phyloP scores from a whole-genome alignment of 352 stramenopile genomes.

The Elongisporangium undulatum region DNA sequence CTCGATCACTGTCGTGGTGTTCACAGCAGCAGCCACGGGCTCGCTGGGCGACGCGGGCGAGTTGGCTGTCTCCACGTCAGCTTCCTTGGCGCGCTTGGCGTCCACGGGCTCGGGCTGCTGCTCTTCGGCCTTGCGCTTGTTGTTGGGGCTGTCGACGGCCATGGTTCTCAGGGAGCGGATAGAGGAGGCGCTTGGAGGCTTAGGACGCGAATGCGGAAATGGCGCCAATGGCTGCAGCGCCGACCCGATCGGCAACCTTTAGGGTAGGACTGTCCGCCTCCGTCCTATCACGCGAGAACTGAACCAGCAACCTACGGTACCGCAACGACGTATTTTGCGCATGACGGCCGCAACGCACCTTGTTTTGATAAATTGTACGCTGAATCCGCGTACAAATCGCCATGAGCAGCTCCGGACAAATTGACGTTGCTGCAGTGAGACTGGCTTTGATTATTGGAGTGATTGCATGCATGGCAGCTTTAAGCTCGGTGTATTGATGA shows the following conservation, averaged over 20 bases:
- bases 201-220: neutral
- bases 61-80: neutral
- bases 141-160: neutral
- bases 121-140: neutral
- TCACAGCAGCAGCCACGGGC: neutral
- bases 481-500: neutral
- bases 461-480: neutral
- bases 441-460: neutral
- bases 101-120: neutral
- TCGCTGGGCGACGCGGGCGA: neutral
- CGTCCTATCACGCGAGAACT: neutral
- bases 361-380: neutral
- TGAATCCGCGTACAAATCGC: too few species aligned
- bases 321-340: neutral
- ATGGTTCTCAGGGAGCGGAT: neutral
- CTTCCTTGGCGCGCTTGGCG: neutral
- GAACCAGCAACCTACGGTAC: neutral
- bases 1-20: conserved; percentile 16
- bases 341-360: neutral
- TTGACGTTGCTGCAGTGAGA: too few species aligned
- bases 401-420: too few species aligned
- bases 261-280: neutral
- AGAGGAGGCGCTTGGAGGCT: neutral
- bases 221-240: neutral
- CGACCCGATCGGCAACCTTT: neutral